These are phyloP conservation scores for Vitis vinifera DNA, from an alignment of 164 flowering plant species.

Conservation along the genomic window DNA sequence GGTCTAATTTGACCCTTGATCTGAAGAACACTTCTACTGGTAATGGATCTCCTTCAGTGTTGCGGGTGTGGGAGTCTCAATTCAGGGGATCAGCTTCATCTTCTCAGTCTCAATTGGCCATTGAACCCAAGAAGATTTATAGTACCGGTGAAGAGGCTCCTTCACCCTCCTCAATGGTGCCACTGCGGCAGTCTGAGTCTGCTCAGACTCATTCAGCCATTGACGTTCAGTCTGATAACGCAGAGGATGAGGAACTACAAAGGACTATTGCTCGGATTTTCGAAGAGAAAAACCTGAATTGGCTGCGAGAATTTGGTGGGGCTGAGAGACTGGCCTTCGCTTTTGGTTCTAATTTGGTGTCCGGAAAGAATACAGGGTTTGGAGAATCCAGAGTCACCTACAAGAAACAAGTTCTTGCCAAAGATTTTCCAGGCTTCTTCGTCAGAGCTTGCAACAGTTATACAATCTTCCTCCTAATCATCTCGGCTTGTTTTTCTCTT, in stretches of 20 bases:
- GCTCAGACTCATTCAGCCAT: too few relatives aligned
- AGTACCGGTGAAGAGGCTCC: too few relatives aligned
- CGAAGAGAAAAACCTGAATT: conserved; percentile 6
- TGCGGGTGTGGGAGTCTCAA: too few relatives aligned
- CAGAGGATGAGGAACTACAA: neutral
- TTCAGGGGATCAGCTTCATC: too few relatives aligned
- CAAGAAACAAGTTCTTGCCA: neutral
- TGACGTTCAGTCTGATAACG: too few relatives aligned
- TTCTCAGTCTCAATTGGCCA: too few relatives aligned
- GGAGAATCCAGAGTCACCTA: neutral
- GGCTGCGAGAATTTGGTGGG: conserved; percentile 5
- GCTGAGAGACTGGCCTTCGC: neutral
- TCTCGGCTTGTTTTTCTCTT: conserved; percentile 14
- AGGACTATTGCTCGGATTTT: neutral
- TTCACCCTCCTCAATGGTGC: too few relatives aligned
- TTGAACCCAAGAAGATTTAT: too few relatives aligned
- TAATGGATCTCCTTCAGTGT: too few relatives aligned
- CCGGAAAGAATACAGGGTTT: neutral
- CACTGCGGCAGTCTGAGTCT: too few relatives aligned
- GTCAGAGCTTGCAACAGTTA: conserved; percentile 2
- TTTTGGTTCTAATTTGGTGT: conserved; percentile 5
- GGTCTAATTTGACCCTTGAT: too few relatives aligned
- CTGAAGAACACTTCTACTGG: too few relatives aligned
- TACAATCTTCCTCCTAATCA: conserved; percentile 11
- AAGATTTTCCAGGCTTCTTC: conserved; percentile 3